Evolutionary conservation across 768 basidiomycete genomes (phyloP), one percentile per base, ranked within the genome.

Genomic region (Dacryopinax primogenitus): DNA sequence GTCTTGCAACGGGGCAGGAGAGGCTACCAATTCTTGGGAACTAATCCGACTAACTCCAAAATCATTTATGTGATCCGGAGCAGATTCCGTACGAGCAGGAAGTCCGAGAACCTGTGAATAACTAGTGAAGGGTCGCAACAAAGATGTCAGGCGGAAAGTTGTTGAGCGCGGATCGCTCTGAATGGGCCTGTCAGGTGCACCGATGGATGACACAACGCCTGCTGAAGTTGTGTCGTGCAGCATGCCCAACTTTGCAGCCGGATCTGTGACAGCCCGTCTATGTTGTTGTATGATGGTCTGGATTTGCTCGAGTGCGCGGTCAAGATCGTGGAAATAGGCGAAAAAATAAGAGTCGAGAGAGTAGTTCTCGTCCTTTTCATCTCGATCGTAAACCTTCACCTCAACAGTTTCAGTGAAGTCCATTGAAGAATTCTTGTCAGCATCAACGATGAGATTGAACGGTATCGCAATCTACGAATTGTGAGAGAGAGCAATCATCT

Each of bases 331-430:
- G 74, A 97, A 96, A 74, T 96, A 97, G 15, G 94, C 92, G 71
- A 95, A 95, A 76, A 95, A 96, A 72, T 92, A 92, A 1, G 90
- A 91, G 72, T 92, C 90, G 34, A 89, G 74, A 0, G 86, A 84
- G 71, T 86, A 87, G 67, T 85, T 83, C 66, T 89, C 90, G 61
- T 78, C 77, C 69, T 86, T 87, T 75, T 94, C 90, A n/a, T 77
- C 76, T 30, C 72, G 71, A 64, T 80, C 79, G 63, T 90, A 79
- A 13, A 93, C 91, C 76, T 92, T 92, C 68, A 97, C 82, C 77
- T 97, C 93, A 66, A 99, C 87, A 0, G 93, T 94, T 73, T 96
- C 93, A 68, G 91, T 93, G 72, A 97, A 97, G 72, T 97, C 95
- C 79, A 97, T 86, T 1, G 89, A 88, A 0, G 85, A 81, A 7